Conservation (phyloP, 2,329 filamentous ascomycete species). For the Ascochyta lentis region DNA sequence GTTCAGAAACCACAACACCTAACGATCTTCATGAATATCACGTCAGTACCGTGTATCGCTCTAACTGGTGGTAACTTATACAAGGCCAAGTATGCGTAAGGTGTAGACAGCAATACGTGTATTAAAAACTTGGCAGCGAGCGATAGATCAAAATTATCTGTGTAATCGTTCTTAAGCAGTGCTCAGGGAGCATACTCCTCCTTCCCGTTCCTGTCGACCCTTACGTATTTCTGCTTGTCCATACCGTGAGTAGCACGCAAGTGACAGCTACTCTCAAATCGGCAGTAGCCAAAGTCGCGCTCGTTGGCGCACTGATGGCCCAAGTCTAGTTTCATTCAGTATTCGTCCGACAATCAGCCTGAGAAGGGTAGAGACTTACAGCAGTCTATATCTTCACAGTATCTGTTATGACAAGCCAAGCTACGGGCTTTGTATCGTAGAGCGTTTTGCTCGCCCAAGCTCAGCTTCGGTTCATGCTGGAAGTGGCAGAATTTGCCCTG, state of each 20-base stretch:
- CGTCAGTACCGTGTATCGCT: too few species aligned
- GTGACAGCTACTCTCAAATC: constrained; percentile 46
- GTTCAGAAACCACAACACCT: too few species aligned
- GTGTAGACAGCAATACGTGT: neutral
- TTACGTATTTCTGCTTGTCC: constrained; percentile 43
- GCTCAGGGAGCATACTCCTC: constrained; percentile 20
- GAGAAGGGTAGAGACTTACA: constrained; percentile 31
- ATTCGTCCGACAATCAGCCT: neutral
- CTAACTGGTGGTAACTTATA: too few species aligned
- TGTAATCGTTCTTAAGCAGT: too few species aligned
- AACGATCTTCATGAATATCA: too few species aligned
- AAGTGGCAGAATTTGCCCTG: constrained; percentile 53
- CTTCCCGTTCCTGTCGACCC: constrained; percentile 35
- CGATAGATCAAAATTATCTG: too few species aligned
- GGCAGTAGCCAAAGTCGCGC: constrained; percentile 48
- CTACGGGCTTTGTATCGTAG: constrained; percentile 53
- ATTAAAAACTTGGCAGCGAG: too few species aligned
- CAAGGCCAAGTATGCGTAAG: too few species aligned
- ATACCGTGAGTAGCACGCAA: constrained; percentile 50
- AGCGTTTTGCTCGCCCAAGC: constrained; percentile 47
- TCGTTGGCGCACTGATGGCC: constrained; percentile 51
- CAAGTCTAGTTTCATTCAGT: constrained; percentile 29
- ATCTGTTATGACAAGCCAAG: constrained; percentile 46
- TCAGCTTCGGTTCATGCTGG: constrained; percentile 51
- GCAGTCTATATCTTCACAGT: constrained; percentile 52